Evolutionary conservation across 257 asterid genomes (phyloP), one percentile per base, ranked within the genome.

Genomic region (Dorcoceras hygrometricum): DNA sequence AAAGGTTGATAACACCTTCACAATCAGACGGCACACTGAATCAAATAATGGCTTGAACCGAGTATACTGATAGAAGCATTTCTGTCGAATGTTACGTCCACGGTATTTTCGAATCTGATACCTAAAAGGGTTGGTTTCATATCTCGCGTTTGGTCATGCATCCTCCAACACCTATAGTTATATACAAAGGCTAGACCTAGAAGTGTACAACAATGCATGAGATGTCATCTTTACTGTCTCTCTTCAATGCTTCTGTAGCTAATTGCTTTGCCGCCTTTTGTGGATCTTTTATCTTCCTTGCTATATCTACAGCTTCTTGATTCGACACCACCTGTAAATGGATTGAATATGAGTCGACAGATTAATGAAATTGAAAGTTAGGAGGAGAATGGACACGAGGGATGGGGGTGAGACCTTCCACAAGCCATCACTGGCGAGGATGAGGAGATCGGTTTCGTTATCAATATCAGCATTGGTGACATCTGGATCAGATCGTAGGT

Each of bases 371-470:
- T 6, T 57, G 10, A 0, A 5, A 16, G n/a, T n/a, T n/a, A n/a
- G 12, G 36, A 11, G 18, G 9, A 27, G 27, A 34, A 22, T n/a
- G 19, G 54, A 62, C 50, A 6, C 26, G 18, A 23, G 51, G 36
- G 53, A 22, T 62, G 32, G 10, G 57, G 14, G 12, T 48, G 27
- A 32, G 24, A 23, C 31, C 73, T 53, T 78, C 78, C 98, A 91
- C 67, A 91, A 59, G 59, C 98, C 98, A 69, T 91, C 98, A 50
- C 98, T 91, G 8, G 98, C 98, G 43, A 91, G 95, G 77, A 91
- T 91, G 55, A 91, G 87, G 65, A 89, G 71, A 22, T 91, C 95
- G 0, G 88, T 78, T 14, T 84, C 86, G 14, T 66, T 73, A 59
- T 85, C 84, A 61, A 83, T 67, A 6, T 57, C 79, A 71, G 82